phyloP scores from a whole-genome alignment of 106 monocot genomes.

The Dioscorea alata region DNA sequence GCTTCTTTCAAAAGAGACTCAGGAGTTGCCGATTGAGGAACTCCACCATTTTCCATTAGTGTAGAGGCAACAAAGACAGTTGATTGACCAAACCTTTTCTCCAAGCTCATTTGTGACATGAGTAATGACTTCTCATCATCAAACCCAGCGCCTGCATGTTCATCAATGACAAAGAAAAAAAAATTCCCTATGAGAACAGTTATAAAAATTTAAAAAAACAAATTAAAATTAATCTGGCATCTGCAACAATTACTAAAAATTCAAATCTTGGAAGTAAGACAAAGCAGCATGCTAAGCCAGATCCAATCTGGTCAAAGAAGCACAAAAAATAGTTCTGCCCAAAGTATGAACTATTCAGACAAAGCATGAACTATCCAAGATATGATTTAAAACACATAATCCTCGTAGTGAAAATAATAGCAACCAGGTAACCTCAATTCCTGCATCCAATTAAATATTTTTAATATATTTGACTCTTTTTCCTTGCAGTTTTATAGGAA shows the following conservation, averaged over 20 bases:
- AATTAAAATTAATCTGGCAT: neutral
- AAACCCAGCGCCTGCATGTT: constrained; percentile 11
- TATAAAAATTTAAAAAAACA: neutral
- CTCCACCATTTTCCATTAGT: constrained; percentile 16
- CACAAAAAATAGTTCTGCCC: too few relatives aligned
- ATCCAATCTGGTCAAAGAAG: neutral
- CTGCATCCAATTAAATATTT: too few relatives aligned
- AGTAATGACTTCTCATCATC: constrained; percentile 17
- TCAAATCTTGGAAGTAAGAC: neutral
- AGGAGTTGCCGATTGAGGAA: constrained; percentile 16
- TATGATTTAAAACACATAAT: too few relatives aligned
- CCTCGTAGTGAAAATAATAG: too few relatives aligned
- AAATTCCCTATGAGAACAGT: neutral
- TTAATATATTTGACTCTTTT: too few relatives aligned
- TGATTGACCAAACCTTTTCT: constrained; percentile 18
- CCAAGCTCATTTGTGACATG: constrained; percentile 18
- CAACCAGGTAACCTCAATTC: too few relatives aligned
- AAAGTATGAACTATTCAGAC: too few relatives aligned
- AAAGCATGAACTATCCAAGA: too few relatives aligned
- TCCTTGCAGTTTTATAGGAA: too few relatives aligned
- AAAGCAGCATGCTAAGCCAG: neutral
- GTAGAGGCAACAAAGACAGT: constrained; percentile 22
- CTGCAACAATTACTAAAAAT: neutral
- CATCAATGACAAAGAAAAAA: neutral
- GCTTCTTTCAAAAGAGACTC: constrained; percentile 13